Base-by-base conservation (phyloP, 352 stramenopile species). In the Blastocystis sp. region DNA sequence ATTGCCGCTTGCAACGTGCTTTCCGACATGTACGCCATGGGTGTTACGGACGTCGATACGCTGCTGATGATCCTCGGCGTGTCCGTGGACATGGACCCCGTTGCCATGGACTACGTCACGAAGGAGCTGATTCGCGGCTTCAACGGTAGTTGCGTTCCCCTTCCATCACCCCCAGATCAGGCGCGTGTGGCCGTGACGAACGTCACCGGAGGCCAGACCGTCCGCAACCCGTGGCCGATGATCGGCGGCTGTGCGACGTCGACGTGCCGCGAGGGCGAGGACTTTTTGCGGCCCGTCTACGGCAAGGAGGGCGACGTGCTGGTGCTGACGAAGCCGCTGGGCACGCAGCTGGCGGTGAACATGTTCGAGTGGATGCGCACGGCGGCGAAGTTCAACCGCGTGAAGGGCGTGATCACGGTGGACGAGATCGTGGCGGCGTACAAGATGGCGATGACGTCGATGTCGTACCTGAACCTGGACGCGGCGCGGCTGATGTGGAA, bases 191-290 rank as follows among this genome's bases (percentile, higher is more conserved):
- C 94, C 14, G 91, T 94, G 69, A 97, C 94, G 10, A 94, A 94
- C 78, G 93, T 97, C 70, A 97, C 94, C 14, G 95, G 95, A 48
- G 95, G 95, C 21, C 95, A 98, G 91, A 98, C 95, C 0, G 95
- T 98, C 68, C 94, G 97, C 90, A 98, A 98, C 91, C 94, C 94
- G 45, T 98, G 95, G 95, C 94, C 94, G 24, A 95, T 98, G 76
- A 95, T 98, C 88, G 95, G 95, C 42, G 95, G 95, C 76, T 94
- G 97, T 45, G 94, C 94, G 0, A 97, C 95, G 4, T 92, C 92
- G 0, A 89, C 93, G 43, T 91, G 92, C 28, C 80, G 87, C 0
- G 90, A 94, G 38, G 90, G 89, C 11, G 89, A 93, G 64, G 90
- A 95, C 78, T 92, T 95, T 92, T 95, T 98, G 68, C 92, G 92